Percentiles rank a stretch among this genome's conserved stretches.
Evolutionary conservation across 495 filamentous ascomycete species (phyloP).

Genomic region (Neurospora sublineolata): DNA sequence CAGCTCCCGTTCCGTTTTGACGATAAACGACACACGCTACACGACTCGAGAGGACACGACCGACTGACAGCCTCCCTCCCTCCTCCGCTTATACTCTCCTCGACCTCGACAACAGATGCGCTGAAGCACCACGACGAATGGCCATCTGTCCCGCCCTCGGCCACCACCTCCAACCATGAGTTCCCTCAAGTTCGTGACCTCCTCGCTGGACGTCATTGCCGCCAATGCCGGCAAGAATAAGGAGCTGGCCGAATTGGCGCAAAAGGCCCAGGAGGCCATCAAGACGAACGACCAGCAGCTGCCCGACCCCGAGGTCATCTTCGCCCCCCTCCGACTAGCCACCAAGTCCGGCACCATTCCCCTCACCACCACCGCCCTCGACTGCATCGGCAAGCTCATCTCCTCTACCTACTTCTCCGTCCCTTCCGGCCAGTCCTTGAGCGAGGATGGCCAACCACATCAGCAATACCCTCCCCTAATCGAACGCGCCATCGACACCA

Average conservation of each 20-base stretch:
- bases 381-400: slow-evolving; percentile 97
- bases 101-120: slow-evolving; percentile 10
- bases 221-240: slow-evolving; percentile 74
- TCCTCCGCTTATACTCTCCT: not conserved
- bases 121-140: slow-evolving; percentile 26
- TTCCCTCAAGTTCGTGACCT: slow-evolving; percentile 89
- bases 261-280: slow-evolving; percentile 72
- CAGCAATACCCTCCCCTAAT: slow-evolving; percentile 47
- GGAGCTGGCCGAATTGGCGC: slow-evolving; percentile 64
- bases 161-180: slow-evolving; percentile 48
- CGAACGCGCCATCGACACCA: slow-evolving; percentile 95
- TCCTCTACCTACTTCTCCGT: slow-evolving; percentile 95
- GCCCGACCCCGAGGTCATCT: slow-evolving; percentile 80
- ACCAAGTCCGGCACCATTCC: slow-evolving; percentile 74
- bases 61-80: not conserved
- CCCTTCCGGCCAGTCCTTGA: slow-evolving; percentile 34
- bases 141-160: slow-evolving; percentile 25
- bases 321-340: slow-evolving; percentile 78
- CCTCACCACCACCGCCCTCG: slow-evolving; percentile 78
- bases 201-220: slow-evolving; percentile 80
- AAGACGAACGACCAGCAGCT: slow-evolving; percentile 57
- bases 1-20: not conserved
- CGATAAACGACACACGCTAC: not conserved
- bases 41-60: not conserved
- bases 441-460: slow-evolving; percentile 39